A percentile compares a stretch with the other conserved stretches of the same genome.
These are phyloP conservation scores for Aspergillus hancockii DNA, from an alignment of 495 filamentous ascomycete genomes.

Conservation along the genomic window DNA sequence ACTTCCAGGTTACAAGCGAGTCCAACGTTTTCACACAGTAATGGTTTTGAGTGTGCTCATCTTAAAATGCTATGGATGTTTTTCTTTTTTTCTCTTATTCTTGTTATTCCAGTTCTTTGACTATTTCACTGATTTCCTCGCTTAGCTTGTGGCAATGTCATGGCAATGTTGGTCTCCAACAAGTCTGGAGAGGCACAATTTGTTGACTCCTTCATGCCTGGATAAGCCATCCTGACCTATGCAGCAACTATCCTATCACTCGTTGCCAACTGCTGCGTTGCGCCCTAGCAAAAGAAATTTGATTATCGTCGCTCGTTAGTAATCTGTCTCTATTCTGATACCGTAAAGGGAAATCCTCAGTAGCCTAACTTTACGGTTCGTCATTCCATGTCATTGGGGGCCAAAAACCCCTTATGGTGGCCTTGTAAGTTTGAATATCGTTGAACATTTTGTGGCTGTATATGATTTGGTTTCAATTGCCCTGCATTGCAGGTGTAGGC, in stretches of 20 bases:
- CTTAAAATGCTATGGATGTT: slow-evolving; percentile 16
- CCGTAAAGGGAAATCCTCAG: background rate
- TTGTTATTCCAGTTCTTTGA: slow-evolving; percentile 10
- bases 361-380: background rate
- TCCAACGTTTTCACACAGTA: slow-evolving; percentile 12
- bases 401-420: background rate
- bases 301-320: slow-evolving; percentile 15
- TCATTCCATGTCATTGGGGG: background rate
- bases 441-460: background rate
- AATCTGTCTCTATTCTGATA: background rate
- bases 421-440: background rate
- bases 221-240: background rate
- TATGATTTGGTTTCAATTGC: background rate
- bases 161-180: slow-evolving; percentile 10
- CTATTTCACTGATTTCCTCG: slow-evolving; percentile 6
- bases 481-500: background rate
- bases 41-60: slow-evolving; percentile 17
- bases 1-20: slow-evolving; percentile 15
- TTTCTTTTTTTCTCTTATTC: slow-evolving; percentile 5
- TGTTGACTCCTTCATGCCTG: background rate
- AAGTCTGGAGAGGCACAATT: background rate
- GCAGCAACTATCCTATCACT: background rate
- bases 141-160: slow-evolving; percentile 15
- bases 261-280: slow-evolving; percentile 9
- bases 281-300: slow-evolving; percentile 11